Evolutionary conservation across 768 basidiomycete genomes (phyloP).

Genomic region (Steccherinum ochraceum): DNA sequence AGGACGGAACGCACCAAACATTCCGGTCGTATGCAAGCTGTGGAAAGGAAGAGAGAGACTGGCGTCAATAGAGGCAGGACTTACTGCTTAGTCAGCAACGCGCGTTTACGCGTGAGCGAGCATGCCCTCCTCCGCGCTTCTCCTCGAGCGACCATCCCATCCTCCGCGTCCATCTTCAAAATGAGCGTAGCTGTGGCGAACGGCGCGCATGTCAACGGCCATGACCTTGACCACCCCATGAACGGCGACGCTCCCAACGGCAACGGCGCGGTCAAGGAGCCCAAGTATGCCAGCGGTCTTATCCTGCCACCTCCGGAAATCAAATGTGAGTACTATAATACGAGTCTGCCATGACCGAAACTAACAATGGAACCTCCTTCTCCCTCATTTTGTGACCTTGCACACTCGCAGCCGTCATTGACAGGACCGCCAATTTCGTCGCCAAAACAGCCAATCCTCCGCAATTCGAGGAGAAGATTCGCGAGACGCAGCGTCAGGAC

Average conservation of each 20-base stretch:
- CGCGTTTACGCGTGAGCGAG: too few species aligned
- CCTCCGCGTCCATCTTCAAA: background rate
- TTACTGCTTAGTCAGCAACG: background rate
- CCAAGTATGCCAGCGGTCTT: conserved; percentile 69
- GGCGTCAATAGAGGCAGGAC: background rate
- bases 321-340: conserved; percentile 60
- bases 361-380: conserved; percentile 8
- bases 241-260: background rate
- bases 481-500: conserved; percentile 92
- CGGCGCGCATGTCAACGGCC: conserved; percentile 12
- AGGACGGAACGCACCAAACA: conserved; percentile 86
- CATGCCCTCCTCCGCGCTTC: background rate
- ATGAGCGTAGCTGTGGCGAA: conserved; percentile 11
- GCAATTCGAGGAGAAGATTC: conserved; percentile 94
- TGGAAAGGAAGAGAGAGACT: conserved; percentile 4
- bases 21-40: conserved; percentile 25
- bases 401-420: conserved; percentile 69
- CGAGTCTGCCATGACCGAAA: conserved; percentile 1
- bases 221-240: conserved; percentile 8
- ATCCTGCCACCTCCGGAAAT: conserved; percentile 97
- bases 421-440: conserved; percentile 88
- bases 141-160: background rate
- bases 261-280: conserved; percentile 33
- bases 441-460: conserved; percentile 91
- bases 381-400: background rate